phyloP scores from a whole-genome alignment of 495 filamentous ascomycete genomes.

The Neurospora tetraspora region DNA sequence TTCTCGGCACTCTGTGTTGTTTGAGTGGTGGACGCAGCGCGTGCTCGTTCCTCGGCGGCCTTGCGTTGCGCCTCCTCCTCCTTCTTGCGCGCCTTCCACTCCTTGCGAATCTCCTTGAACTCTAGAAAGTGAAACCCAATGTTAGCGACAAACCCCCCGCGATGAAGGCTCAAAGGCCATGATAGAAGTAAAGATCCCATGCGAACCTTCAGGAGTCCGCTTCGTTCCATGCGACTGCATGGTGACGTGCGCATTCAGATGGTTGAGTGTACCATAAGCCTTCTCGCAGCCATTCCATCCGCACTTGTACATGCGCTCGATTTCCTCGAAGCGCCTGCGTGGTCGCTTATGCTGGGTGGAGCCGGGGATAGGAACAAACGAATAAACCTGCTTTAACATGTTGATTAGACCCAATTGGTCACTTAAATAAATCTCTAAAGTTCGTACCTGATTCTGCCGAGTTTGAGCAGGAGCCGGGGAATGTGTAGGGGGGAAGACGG shows the following conservation, averaged over 20 bases:
- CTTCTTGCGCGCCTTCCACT: conserved; percentile 99
- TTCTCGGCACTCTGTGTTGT: conserved; percentile 30
- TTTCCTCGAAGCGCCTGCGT: conserved; percentile 90
- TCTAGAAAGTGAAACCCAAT: conserved; percentile 43
- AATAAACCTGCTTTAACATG: conserved; percentile 65
- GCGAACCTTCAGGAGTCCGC: conserved; percentile 92
- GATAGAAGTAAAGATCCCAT: background rate
- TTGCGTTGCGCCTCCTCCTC: conserved; percentile 89
- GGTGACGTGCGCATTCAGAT: conserved; percentile 93
- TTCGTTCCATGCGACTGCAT: conserved; percentile 95
- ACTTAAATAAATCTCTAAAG: conserved; percentile 1
- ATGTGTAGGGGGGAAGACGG: conserved; percentile 46
- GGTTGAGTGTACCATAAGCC: conserved; percentile 92
- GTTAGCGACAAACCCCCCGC: conserved; percentile 18
- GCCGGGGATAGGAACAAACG: conserved; percentile 95
- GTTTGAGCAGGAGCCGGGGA: conserved; percentile 43
- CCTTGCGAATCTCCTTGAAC: conserved; percentile 98
- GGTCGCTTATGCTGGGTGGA: conserved; percentile 97
- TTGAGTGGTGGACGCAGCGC: conserved; percentile 50
- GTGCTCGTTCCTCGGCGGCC: conserved; percentile 79
- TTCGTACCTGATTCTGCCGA: conserved; percentile 65
- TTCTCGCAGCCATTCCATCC: conserved; percentile 98
- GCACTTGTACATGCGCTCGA: conserved; percentile 99
- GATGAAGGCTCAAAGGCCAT: background rate
- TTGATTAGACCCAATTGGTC: conserved; percentile 3